These are phyloP conservation scores for Yarrowia phangngaensis DNA, from an alignment of 805 yeast genomes.

Conservation along the genomic window DNA sequence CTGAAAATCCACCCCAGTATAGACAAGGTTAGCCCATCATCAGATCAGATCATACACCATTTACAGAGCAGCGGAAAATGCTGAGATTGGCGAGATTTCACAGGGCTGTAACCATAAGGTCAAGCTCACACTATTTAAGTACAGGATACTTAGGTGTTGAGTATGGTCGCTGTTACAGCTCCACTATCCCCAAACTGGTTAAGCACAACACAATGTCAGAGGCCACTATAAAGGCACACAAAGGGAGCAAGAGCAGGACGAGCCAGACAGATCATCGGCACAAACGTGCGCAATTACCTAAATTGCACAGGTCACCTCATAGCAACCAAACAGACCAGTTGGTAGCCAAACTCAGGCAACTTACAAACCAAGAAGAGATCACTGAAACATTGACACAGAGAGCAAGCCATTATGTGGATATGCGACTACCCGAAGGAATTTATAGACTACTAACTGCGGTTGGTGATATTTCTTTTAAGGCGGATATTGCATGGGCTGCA, in stretches of 20 bases:
- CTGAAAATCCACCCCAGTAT: slow-evolving; percentile 3
- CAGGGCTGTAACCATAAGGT: neutral
- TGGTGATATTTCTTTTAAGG: neutral
- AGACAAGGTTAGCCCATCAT: slow-evolving; percentile 7
- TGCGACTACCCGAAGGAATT: slow-evolving; percentile 1
- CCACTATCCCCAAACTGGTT: too few relatives aligned
- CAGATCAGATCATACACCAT: slow-evolving; percentile 1
- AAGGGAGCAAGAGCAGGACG: neutral
- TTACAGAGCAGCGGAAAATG: neutral
- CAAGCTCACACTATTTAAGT: too few relatives aligned
- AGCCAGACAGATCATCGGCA: neutral
- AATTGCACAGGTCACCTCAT: neutral
- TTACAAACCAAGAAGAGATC: too few relatives aligned
- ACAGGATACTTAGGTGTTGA: neutral
- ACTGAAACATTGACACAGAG: neutral
- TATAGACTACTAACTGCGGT: neutral
- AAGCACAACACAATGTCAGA: too few relatives aligned
- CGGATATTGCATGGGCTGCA: neutral
- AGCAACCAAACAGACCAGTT: neutral
- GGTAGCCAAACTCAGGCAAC: neutral
- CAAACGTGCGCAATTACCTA: neutral
- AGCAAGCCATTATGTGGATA: neutral
- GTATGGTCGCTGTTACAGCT: too few relatives aligned
- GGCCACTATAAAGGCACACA: neutral
- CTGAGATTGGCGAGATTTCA: slow-evolving; percentile 7